Evolutionary conservation across 192 early-diverging fungal genomes (phyloP).

Genomic region (Backusella liffmaniae): DNA sequence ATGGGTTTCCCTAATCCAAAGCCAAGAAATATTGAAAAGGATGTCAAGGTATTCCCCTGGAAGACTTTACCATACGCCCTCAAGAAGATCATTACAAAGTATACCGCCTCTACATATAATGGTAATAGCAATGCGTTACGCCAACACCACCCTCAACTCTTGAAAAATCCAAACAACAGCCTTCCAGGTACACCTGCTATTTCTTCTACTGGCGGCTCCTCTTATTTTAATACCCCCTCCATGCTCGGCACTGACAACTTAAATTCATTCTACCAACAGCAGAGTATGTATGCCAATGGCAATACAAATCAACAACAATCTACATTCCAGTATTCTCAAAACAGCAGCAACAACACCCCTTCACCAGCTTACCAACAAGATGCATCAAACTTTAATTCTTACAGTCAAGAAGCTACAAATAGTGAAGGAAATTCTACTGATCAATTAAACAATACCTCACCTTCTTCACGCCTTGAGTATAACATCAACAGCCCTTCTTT

Average conservation of each 20-base stretch:
- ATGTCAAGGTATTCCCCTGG: conserved; percentile 86
- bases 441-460: neutral
- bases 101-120: conserved; percentile 36
- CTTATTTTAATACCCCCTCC: neutral
- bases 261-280: neutral
- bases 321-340: neutral
- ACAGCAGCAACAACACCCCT: neutral
- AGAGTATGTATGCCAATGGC: neutral
- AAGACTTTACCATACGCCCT: conserved; percentile 62
- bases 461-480: neutral
- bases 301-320: neutral
- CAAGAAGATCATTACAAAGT: conserved; percentile 77
- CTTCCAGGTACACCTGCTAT: neutral
- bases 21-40: conserved; percentile 87
- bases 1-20: conserved; percentile 80
- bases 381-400: neutral
- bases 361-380: neutral
- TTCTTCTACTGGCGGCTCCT: neutral
- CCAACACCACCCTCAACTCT: neutral
- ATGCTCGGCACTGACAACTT: neutral
- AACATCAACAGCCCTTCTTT: neutral
- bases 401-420: neutral
- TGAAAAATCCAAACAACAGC: neutral
- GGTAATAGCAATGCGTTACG: neutral
- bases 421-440: neutral